Conservation (phyloP, 2,329 filamentous ascomycete genomes). For the Fusarium penzigii region DNA sequence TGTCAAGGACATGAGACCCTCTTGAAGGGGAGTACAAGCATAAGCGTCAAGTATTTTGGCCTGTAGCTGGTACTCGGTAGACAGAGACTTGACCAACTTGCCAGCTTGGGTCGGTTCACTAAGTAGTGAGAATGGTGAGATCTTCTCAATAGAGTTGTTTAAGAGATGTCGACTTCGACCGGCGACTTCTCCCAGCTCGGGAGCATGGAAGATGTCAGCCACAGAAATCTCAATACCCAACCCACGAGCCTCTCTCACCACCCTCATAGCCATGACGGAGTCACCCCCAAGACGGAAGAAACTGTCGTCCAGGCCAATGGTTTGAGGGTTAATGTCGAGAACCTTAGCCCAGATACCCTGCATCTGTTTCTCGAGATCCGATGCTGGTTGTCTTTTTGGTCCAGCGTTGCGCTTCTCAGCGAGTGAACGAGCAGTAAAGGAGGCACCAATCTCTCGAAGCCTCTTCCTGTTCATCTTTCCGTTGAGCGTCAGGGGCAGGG, state of each 20-base stretch:
- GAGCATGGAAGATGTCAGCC: conserved; percentile 39
- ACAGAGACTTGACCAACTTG: not conserved
- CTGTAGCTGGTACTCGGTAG: not conserved
- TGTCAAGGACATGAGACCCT: conserved; percentile 34
- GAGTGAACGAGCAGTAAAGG: not conserved
- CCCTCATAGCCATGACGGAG: conserved; percentile 49
- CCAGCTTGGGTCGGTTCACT: not conserved
- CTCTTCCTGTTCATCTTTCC: conserved; percentile 7
- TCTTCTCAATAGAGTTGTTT: not conserved
- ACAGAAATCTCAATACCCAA: conserved; percentile 36
- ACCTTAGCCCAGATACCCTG: conserved; percentile 39
- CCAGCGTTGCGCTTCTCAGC: not conserved
- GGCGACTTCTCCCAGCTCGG: conserved; percentile 7
- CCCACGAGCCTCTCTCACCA: conserved; percentile 45
- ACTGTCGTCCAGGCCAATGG: conserved; percentile 45
- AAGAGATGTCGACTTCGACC: not conserved
- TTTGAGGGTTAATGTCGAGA: conserved; percentile 37
- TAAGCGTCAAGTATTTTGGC: conserved; percentile 33
- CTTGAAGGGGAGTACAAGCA: conserved; percentile 39
- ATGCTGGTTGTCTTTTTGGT: not conserved
- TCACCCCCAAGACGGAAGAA: conserved; percentile 42
- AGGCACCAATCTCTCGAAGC: conserved; percentile 2
- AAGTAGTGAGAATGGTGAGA: not conserved
- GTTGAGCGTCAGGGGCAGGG: not conserved
- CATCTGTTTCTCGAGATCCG: conserved; percentile 16